Evolutionary conservation across 257 asterid genomes (phyloP).

Genomic region (Marsdenia floribunda): DNA sequence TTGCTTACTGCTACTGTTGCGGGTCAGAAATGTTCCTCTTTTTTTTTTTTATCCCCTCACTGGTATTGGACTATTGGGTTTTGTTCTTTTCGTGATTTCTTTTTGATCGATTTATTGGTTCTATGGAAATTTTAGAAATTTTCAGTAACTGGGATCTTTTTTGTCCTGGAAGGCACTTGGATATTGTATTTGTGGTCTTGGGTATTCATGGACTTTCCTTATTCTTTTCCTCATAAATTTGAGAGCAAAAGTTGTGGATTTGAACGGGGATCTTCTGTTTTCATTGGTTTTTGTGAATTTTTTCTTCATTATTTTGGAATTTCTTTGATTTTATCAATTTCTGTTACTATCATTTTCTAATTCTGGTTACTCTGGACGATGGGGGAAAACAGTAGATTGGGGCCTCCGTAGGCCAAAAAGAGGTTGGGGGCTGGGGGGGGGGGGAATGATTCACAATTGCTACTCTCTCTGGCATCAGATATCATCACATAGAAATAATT

Average conservation of each 20-base stretch:
- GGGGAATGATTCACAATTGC: background rate
- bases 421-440: background rate
- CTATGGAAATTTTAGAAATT: background rate
- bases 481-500: background rate
- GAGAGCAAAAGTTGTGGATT: background rate
- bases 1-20: background rate
- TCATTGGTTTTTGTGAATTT: background rate
- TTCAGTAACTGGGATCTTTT: background rate
- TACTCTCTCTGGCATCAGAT: background rate
- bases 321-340: background rate
- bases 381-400: background rate
- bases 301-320: background rate
- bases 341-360: background rate
- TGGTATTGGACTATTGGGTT: background rate
- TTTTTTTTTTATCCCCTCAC: background rate
- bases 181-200: constrained; percentile 2
- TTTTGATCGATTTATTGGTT: background rate
- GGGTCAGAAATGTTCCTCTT: background rate
- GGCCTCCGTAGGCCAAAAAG: background rate
- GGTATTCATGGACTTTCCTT: background rate
- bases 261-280: constrained; percentile 6
- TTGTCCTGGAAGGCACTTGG: background rate
- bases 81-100: background rate
- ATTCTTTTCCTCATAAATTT: background rate
- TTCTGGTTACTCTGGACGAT: background rate